phyloP scores from a whole-genome alignment of 345 rosid species.

The Pelargonium nanum region DNA sequence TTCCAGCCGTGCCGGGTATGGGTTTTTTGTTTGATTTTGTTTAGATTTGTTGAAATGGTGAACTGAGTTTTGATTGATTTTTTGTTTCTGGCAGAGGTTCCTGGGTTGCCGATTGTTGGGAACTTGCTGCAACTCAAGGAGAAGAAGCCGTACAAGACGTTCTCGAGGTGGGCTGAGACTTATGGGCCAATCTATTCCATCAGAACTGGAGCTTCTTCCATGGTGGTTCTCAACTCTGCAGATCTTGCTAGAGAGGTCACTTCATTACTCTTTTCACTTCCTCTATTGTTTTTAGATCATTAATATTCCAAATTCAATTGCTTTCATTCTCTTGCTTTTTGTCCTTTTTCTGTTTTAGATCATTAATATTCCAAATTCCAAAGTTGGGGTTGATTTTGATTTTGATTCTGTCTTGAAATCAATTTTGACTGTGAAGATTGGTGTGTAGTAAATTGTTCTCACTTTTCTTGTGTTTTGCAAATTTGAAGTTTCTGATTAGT shows the following conservation, averaged over 20 bases:
- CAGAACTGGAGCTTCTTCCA: constrained; percentile 51
- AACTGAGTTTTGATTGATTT: background rate
- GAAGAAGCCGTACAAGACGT: constrained; percentile 85
- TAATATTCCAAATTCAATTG: background rate
- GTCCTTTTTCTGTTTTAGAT: too few species aligned
- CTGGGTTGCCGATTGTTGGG: constrained; percentile 73
- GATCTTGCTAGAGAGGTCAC: constrained; percentile 71
- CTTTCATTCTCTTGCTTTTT: too few species aligned
- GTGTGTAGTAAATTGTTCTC: too few species aligned
- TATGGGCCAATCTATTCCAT: constrained; percentile 80
- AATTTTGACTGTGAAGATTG: too few species aligned
- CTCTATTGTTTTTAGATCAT: background rate
- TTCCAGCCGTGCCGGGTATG: constrained; percentile 53
- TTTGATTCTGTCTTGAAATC: too few species aligned
- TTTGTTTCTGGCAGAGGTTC: constrained; percentile 49
- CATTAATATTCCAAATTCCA: too few species aligned
- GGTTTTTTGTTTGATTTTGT: background rate
- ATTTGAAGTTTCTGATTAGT: too few species aligned
- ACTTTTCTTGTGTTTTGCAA: too few species aligned
- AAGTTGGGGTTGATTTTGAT: too few species aligned
- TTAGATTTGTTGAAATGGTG: background rate
- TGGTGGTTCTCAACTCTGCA: constrained; percentile 54
- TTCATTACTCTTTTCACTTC: background rate
- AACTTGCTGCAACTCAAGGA: constrained; percentile 75
- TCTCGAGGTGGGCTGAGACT: constrained; percentile 65